A percentile compares a stretch with the other conserved stretches of the same genome.
Evolutionary conservation across 768 basidiomycete genomes (phyloP).

Genomic region (Leccinum olivaceopallidum): DNA sequence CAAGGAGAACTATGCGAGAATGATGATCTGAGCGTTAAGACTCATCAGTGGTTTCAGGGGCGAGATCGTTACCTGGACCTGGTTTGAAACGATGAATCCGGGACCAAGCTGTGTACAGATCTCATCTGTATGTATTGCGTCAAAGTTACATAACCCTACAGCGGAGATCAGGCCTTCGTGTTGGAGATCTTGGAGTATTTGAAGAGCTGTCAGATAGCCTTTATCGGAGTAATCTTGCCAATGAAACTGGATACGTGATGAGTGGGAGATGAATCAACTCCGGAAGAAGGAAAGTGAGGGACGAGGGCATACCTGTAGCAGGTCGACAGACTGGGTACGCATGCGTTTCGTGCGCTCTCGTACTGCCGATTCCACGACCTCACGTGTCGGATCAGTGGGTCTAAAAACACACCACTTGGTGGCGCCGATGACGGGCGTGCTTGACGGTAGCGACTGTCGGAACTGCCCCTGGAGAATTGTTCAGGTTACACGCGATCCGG

Average conservation of each 20-base stretch:
- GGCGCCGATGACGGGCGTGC: slow-evolving; percentile 58
- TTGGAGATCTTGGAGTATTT: slow-evolving; percentile 60
- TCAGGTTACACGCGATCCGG: slow-evolving; percentile 1
- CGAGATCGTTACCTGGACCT: slow-evolving; percentile 62
- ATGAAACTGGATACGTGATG: slow-evolving; percentile 54
- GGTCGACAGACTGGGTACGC: slow-evolving; percentile 58
- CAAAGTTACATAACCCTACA: slow-evolving; percentile 82
- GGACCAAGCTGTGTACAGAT: slow-evolving; percentile 75
- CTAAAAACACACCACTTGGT: slow-evolving; percentile 90
- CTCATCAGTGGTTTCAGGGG: background rate
- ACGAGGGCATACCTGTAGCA: slow-evolving; percentile 59
- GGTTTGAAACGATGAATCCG: slow-evolving; percentile 75
- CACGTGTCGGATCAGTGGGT: slow-evolving; percentile 47
- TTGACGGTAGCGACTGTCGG: slow-evolving; percentile 43
- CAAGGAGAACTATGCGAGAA: slow-evolving; percentile 62
- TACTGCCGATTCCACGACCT: slow-evolving; percentile 60
- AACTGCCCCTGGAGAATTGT: slow-evolving; percentile 62
- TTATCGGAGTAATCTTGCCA: slow-evolving; percentile 70
- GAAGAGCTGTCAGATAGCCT: slow-evolving; percentile 48
- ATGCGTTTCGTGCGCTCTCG: slow-evolving; percentile 72
- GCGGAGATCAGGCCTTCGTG: slow-evolving; percentile 57
- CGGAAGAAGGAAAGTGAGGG: background rate
- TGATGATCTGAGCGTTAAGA: slow-evolving; percentile 19
- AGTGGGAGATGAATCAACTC: slow-evolving; percentile 1
- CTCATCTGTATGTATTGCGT: slow-evolving; percentile 71